Conservation (phyloP, 257 asterid species). For the Lavandula angustifolia region DNA sequence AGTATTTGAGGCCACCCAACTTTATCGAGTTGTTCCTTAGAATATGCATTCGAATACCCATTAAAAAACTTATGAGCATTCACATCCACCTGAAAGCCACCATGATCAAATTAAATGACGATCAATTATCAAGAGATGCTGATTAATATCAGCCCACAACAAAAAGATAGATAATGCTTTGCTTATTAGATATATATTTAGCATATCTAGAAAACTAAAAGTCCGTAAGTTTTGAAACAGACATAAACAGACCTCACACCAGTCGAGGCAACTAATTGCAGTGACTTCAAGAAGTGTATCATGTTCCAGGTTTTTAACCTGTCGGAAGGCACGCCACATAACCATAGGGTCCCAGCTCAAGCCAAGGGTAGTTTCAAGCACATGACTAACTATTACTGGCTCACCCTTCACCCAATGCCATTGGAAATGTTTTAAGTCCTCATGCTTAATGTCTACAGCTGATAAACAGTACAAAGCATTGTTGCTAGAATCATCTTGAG, state of each 20-base stretch:
- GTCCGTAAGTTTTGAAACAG: not conserved
- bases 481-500: constrained; percentile 48
- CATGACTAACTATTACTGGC: constrained; percentile 63
- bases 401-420: constrained; percentile 65
- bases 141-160: not conserved
- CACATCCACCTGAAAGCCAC: constrained; percentile 32
- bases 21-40: constrained; percentile 28
- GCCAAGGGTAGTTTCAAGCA: constrained; percentile 58
- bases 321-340: constrained; percentile 81
- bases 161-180: not conserved
- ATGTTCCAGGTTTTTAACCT: constrained; percentile 39
- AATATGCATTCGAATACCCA: constrained; percentile 38
- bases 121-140: constrained; percentile 4
- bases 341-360: constrained; percentile 94
- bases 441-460: constrained; percentile 45
- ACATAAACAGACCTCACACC: constrained; percentile 61
- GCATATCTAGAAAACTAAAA: not conserved
- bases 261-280: constrained; percentile 65
- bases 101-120: constrained; percentile 9
- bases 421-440: constrained; percentile 57
- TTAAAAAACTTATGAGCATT: constrained; percentile 39
- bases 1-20: constrained; percentile 45
- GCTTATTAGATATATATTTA: not conserved
- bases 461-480: constrained; percentile 56
- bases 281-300: constrained; percentile 42